Conservation (phyloP, 805 yeast species). For the Candida quercuum region DNA sequence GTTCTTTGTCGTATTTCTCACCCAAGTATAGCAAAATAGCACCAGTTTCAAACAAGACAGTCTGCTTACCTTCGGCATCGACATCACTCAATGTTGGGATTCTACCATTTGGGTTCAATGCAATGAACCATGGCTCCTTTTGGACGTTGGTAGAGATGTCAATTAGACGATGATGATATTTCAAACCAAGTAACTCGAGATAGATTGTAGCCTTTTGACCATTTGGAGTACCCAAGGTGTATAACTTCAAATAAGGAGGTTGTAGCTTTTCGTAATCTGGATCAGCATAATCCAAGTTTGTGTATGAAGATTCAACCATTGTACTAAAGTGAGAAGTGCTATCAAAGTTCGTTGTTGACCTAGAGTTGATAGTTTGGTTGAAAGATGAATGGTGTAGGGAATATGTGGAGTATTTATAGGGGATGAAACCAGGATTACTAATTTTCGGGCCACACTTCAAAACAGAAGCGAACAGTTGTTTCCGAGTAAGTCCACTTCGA, state of each 20-base stretch:
- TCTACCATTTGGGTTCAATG: slow-evolving; percentile 57
- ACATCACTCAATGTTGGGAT: slow-evolving; percentile 48
- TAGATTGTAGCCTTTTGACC: slow-evolving; percentile 34
- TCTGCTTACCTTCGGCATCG: slow-evolving; percentile 33
- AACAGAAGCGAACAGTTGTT: too few relatives aligned
- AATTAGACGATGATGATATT: slow-evolving; percentile 31
- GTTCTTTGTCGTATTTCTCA: slow-evolving; percentile 53
- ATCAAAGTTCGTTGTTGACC: too few relatives aligned
- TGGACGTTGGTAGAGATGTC: slow-evolving; percentile 40
- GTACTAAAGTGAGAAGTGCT: too few relatives aligned
- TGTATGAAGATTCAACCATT: slow-evolving; percentile 13
- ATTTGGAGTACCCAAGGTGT: slow-evolving; percentile 38
- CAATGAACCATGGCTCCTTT: slow-evolving; percentile 52
- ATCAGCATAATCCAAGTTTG: slow-evolving; percentile 22
- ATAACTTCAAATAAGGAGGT: slow-evolving; percentile 40
- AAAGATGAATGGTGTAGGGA: too few relatives aligned
- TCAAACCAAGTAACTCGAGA: slow-evolving; percentile 27
- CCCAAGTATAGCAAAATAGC: slow-evolving; percentile 57
- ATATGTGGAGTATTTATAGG: too few relatives aligned
- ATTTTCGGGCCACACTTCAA: too few relatives aligned
- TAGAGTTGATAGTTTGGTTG: too few relatives aligned
- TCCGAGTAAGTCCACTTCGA: too few relatives aligned
- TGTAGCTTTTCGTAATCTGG: slow-evolving; percentile 25
- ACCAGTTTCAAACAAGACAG: slow-evolving; percentile 50
- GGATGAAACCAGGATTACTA: too few relatives aligned